Conservation (phyloP, 2,329 filamentous ascomycete genomes). For the Aspergillus novoparasiticus region DNA sequence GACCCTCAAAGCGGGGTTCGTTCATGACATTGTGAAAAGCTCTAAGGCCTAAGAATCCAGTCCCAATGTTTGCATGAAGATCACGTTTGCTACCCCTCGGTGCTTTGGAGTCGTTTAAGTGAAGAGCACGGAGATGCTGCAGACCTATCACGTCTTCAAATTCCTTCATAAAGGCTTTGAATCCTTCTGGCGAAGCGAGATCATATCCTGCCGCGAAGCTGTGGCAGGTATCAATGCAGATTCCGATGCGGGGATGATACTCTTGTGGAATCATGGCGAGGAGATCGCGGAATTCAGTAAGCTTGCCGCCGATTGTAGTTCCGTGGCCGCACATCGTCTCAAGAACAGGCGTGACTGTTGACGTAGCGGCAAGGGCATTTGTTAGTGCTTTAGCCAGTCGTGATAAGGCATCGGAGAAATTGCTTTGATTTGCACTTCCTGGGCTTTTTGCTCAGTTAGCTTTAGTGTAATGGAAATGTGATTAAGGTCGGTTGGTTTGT, state of each 20-base stretch:
- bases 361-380: conserved; percentile 74
- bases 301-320: conserved; percentile 81
- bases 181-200: conserved; percentile 72
- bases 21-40: conserved; percentile 94
- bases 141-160: conserved; percentile 80
- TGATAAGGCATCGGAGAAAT: conserved; percentile 68
- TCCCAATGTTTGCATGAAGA: conserved; percentile 94
- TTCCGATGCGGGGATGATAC: conserved; percentile 81
- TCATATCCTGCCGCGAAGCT: conserved; percentile 95
- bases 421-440: conserved; percentile 73
- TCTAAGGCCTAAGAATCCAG: conserved; percentile 85
- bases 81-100: conserved; percentile 81
- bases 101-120: conserved; percentile 95
- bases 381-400: conserved; percentile 85
- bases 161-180: conserved; percentile 69
- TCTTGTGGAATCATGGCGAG: conserved; percentile 71
- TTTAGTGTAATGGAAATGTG: neutral
- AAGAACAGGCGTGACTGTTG: conserved; percentile 76
- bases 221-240: conserved; percentile 97
- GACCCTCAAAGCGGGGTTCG: conserved; percentile 69
- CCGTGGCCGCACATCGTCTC: conserved; percentile 95
- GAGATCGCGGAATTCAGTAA: conserved; percentile 84
- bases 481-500: neutral
- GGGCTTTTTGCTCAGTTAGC: conserved; percentile 51
- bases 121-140: conserved; percentile 79